Evolutionary conservation across 805 yeast species (phyloP).

Genomic region (Candida loeiensis): DNA sequence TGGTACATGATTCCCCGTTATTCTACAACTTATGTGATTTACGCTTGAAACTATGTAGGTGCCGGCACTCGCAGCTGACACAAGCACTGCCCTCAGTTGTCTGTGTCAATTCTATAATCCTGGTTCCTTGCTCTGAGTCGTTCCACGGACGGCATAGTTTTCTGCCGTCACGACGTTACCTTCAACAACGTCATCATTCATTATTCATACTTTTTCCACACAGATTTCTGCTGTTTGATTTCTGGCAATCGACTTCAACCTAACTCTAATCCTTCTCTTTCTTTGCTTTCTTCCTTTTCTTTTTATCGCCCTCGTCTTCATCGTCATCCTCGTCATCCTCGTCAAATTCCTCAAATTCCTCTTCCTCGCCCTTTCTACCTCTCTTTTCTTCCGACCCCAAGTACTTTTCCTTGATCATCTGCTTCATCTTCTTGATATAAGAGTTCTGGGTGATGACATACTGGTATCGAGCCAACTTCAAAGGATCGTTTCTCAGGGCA

Average conservation of each 20-base stretch:
- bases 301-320: slow-evolving; percentile 14
- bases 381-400: slow-evolving; percentile 12
- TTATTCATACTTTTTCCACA: too few species aligned
- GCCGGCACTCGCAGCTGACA: too few species aligned
- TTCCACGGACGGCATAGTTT: too few species aligned
- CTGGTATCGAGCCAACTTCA: slow-evolving; percentile 38
- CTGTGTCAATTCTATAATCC: too few species aligned
- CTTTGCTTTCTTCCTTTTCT: slow-evolving; percentile 17
- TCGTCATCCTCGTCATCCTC: slow-evolving; percentile 16
- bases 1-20: too few species aligned
- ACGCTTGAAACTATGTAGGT: too few species aligned
- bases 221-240: too few species aligned
- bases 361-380: slow-evolving; percentile 5
- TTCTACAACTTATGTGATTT: too few species aligned
- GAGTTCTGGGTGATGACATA: slow-evolving; percentile 38
- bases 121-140: too few species aligned
- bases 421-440: slow-evolving; percentile 37
- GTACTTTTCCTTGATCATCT: slow-evolving; percentile 35
- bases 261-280: background rate
- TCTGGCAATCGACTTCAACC: background rate
- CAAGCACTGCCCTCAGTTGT: too few species aligned
- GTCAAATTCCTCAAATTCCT: slow-evolving; percentile 15
- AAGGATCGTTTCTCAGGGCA: slow-evolving; percentile 40
- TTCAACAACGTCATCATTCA: too few species aligned
- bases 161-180: too few species aligned